Percentiles rank a stretch among this genome's conserved stretches.
phyloP scores from a whole-genome alignment of 1,284 basidiomycete species.

The Malassezia vespertilionis region DNA sequence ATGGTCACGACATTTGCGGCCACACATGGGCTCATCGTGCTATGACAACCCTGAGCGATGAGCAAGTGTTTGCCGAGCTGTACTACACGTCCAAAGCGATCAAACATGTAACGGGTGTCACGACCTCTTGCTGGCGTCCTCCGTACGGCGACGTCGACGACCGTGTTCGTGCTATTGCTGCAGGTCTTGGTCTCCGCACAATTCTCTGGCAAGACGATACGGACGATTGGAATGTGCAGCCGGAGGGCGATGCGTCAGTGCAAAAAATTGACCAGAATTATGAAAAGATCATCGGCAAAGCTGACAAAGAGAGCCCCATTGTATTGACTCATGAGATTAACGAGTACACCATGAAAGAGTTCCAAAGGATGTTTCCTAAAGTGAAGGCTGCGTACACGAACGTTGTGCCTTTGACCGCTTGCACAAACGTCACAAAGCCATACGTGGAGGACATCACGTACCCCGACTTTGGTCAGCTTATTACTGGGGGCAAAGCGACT shows the following conservation, averaged over 20 bases:
- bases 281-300: conserved; percentile 47
- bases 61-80: conserved; percentile 51
- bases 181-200: conserved; percentile 51
- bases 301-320: conserved; percentile 46
- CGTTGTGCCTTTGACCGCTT: conserved; percentile 39
- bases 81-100: conserved; percentile 52
- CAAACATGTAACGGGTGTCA: conserved; percentile 50
- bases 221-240: conserved; percentile 49
- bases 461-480: conserved; percentile 34
- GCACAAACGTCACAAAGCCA: conserved; percentile 44
- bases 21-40: conserved; percentile 27
- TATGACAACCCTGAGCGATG: conserved; percentile 19
- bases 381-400: conserved; percentile 35
- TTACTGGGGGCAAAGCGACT: conserved; percentile 26
- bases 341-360: conserved; percentile 33
- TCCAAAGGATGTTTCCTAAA: conserved; percentile 30
- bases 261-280: conserved; percentile 51
- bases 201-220: conserved; percentile 50
- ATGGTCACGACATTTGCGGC: conserved; percentile 20
- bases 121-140: conserved; percentile 48
- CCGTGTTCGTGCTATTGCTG: conserved; percentile 50
- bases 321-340: conserved; percentile 45
- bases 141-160: conserved; percentile 52
- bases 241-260: conserved; percentile 42
- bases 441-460: conserved; percentile 49